Evolutionary conservation across 176 grass and related monocot species (phyloP), one percentile per base, ranked within the genome.

Genomic region (Alloteropsis semialata): DNA sequence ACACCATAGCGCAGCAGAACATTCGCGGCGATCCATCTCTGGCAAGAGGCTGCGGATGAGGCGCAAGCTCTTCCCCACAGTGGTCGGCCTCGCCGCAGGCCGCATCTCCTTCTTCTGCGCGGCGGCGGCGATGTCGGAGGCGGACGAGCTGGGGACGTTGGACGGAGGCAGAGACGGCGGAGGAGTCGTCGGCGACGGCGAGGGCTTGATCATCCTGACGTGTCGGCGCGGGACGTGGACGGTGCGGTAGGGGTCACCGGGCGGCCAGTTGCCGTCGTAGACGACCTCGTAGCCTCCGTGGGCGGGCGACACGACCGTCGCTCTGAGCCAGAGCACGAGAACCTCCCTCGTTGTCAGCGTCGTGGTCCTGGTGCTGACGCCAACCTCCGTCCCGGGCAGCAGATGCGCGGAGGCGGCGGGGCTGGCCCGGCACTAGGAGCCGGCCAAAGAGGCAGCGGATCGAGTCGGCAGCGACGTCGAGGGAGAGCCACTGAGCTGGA

Each of bases 291-390:
- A 72, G 28, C 80, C 55, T 1, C 2, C 54, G 5, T 58, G 38
- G 12, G 68, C 4, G 19, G 13, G 22, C 2, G 55, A 74, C 27
- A 74, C 81, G 69, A 83, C 8, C 12, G 8, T 58, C 8, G 69
- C 81, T 24, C 1, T 4, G 21, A 83, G 69, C 41, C 81, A 60
- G 42, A 83, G 56, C 56, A 83, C 81, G 21, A 83, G 56, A 9
- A 16, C 38, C 42, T 49, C 13, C 30, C 69, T 69, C 1, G 56
- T n/a, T 41, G 32, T 45, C 19, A 61, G 10, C 39, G 0, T 17
- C 3, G 11, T 14, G 0, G 56, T 60, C 27, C 68, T 58, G 14
- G 68, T 82, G 19, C 69, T 68, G 30, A 62, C 68, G 5, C 13
- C 8, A 11, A 73, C 80, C 42, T 3, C 42, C 55, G 80, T 62